Base-by-base conservation (phyloP, 2,329 filamentous ascomycete genomes). In the Xylaria sp. region DNA sequence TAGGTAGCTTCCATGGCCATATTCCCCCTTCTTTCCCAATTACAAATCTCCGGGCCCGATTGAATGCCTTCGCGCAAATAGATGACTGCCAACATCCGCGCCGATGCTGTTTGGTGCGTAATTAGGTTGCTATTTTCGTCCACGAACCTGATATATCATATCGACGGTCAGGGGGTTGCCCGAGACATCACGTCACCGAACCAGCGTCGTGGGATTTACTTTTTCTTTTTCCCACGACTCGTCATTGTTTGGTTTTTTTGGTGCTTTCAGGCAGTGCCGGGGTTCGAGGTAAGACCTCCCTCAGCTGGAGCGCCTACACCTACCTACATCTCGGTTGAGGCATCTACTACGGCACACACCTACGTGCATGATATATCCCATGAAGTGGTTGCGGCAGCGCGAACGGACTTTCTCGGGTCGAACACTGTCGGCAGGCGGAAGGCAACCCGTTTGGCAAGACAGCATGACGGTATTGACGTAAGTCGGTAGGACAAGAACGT, bases 401-500 rank as follows among this genome's bases (percentile, higher is more conserved):
- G 48, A 49, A 39, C 29, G 44, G 46, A 53, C 47, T 44, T n/a
- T 48, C 46, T 41, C 46, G 46, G 26, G 21, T 57, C 44, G 50
- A 34, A 13, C 16, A 34, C 11, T 19, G 20, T 20, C 26, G n/a
- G n/a, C n/a, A n/a, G n/a, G n/a, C n/a, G n/a, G n/a, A 50, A 54
- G 44, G 57, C 52, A 48, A 59, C 50, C 39, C 17, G 39, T 34
- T 37, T 48, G 56, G 48, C 44, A 48, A 43, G 21, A 22, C n/a
- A 49, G 26, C 40, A 47, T 43, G 40, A 29, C 24, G 22, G 49
- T 45, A 57, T 55, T 56, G 54, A 55, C 54, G 57, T 55, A 53
- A 52, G 48, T 44, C 26, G 50, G 50, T 54, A 54, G 39, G 18
- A 60, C 44, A 39, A 50, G 39, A 45, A 53, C 21, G 46, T 48